These are phyloP conservation scores for Rhizophagus sp. DNA, from an alignment of 192 early-diverging fungal genomes.

Conservation along the genomic window DNA sequence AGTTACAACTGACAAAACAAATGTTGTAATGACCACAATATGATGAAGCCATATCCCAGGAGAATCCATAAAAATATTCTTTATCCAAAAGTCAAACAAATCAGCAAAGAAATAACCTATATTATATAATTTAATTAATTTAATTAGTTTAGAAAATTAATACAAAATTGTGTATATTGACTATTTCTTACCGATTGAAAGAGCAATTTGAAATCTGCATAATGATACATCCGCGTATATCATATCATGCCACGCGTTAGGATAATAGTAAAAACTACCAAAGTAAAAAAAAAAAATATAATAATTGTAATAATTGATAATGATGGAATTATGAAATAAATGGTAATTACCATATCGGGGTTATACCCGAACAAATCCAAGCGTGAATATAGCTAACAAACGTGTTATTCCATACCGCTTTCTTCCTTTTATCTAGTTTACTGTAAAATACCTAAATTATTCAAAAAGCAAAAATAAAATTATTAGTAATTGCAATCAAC, in stretches of 20 bases:
- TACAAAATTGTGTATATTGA: not conserved
- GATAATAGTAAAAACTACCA: conserved; percentile 17
- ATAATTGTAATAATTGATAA: not conserved
- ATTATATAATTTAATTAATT: not conserved
- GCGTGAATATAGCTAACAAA: conserved; percentile 23
- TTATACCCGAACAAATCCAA: conserved; percentile 16
- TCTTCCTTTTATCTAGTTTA: not conserved
- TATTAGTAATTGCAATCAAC: too few relatives aligned
- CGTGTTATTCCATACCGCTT: conserved; percentile 9
- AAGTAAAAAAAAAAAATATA: not conserved
- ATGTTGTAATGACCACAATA: not conserved
- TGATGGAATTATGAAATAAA: not conserved
- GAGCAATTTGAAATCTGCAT: conserved; percentile 10
- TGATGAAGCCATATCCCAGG: conserved; percentile 18
- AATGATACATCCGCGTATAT: conserved; percentile 2
- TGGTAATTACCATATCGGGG: conserved; percentile 13
- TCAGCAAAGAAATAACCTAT: conserved; percentile 22
- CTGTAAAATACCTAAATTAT: not conserved
- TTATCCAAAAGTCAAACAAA: conserved; percentile 22
- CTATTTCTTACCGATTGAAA: conserved; percentile 16
- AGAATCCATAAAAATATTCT: conserved; percentile 23
- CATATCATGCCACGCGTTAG: conserved; percentile 18
- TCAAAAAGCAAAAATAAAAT: not conserved
- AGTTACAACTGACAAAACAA: not conserved
- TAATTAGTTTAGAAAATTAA: not conserved